phyloP scores from a whole-genome alignment of 1,139 yeast species.

The Martiniozyma asiatica region DNA sequence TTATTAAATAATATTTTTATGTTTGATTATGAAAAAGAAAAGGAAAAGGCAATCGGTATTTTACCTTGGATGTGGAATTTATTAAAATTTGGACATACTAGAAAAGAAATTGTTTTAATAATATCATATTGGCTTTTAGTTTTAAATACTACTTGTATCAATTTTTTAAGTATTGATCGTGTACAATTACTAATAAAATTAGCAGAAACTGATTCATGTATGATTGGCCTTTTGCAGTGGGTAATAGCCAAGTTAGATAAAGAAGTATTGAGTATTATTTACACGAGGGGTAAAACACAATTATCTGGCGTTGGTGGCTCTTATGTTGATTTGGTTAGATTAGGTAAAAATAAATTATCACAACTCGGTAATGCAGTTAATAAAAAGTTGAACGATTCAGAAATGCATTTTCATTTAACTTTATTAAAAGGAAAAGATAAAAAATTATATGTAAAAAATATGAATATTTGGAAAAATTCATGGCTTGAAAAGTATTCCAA shows the following conservation, averaged over 20 bases:
- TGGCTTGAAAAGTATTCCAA: not conserved
- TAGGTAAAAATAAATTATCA: too few species aligned
- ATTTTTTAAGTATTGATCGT: not conserved
- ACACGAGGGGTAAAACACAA: too few species aligned
- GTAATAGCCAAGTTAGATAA: not conserved
- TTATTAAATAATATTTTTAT: not conserved
- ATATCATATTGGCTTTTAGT: not conserved
- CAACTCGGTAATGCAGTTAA: not conserved
- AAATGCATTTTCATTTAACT: not conserved
- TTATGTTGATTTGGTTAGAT: too few species aligned
- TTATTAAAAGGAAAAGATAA: not conserved
- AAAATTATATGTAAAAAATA: not conserved
- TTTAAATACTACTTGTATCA: not conserved
- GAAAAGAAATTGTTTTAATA: not conserved
- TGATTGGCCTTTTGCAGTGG: constrained; percentile 5
- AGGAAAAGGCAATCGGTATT: not conserved
- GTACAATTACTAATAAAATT: too few species aligned
- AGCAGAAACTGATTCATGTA: constrained; percentile 1
- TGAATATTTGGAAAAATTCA: not conserved
- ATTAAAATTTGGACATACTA: constrained; percentile 1
- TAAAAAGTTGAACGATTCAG: not conserved
- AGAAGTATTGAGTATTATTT: too few species aligned
- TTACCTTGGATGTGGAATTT: constrained; percentile 4
- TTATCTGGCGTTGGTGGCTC: too few species aligned
- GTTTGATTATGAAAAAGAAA: constrained; percentile 1